Conservation (phyloP, 805 yeast species). For the Yarrowia phangngaensis region DNA sequence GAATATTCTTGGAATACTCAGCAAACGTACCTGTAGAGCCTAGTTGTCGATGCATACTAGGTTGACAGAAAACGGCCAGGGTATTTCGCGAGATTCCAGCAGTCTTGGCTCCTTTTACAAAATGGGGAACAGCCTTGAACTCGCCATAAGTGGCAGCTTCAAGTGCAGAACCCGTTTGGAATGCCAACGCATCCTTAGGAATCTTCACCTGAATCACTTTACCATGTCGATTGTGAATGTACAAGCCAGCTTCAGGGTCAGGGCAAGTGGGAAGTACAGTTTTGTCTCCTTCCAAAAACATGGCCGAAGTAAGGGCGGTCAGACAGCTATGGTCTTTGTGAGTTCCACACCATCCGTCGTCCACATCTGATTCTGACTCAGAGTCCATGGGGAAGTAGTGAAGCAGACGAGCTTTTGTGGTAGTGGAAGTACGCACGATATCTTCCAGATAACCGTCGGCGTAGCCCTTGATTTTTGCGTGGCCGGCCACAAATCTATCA, state of each 20-base stretch:
- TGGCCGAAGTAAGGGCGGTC: constrained; percentile 56
- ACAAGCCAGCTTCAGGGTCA: constrained; percentile 49
- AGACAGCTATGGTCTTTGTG: constrained; percentile 59
- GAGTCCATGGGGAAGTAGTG: constrained; percentile 48
- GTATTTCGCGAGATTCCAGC: constrained; percentile 49
- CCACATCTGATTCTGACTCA: constrained; percentile 27
- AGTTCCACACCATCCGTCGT: constrained; percentile 58
- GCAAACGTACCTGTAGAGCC: constrained; percentile 50
- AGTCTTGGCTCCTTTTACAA: constrained; percentile 46
- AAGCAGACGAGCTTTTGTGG: constrained; percentile 55
- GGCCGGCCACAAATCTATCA: constrained; percentile 44
- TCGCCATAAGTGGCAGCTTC: constrained; percentile 48
- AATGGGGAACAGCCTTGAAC: constrained; percentile 58
- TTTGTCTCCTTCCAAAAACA: constrained; percentile 41
- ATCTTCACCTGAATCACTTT: constrained; percentile 49
- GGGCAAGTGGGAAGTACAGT: constrained; percentile 36
- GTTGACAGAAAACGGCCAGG: constrained; percentile 61
- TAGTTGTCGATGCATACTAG: constrained; percentile 49
- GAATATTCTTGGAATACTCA: constrained; percentile 45
- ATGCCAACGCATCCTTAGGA: constrained; percentile 54
- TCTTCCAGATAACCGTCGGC: constrained; percentile 43
- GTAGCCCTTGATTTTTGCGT: constrained; percentile 36
- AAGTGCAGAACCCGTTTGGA: constrained; percentile 58
- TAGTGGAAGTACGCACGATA: constrained; percentile 49
- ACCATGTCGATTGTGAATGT: constrained; percentile 48